Evolutionary conservation across 2,329 filamentous ascomycete genomes (phyloP).

Genomic region (Apiospora kogelbergensis): DNA sequence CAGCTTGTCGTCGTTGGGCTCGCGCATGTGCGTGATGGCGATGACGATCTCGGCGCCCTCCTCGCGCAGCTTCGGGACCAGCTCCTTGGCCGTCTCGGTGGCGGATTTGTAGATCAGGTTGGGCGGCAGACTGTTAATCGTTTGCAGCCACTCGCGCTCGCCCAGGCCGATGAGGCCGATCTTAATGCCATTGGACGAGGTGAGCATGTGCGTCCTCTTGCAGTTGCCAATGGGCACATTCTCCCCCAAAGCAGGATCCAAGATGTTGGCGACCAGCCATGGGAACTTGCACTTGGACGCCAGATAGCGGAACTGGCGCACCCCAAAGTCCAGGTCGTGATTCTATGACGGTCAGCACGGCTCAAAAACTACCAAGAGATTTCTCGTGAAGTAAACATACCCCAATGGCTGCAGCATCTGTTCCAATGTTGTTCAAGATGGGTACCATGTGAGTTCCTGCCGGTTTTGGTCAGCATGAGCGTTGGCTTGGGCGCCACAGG

Average conservation of each 20-base stretch:
- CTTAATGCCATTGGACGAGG: constrained; percentile 79
- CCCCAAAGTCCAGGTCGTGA: constrained; percentile 90
- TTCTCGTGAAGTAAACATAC: constrained; percentile 55
- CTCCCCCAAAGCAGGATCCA: constrained; percentile 79
- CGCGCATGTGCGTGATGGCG: constrained; percentile 80
- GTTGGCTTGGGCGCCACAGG: not conserved
- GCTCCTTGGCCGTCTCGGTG: constrained; percentile 69
- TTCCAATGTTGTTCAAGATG: constrained; percentile 74
- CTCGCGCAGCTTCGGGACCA: constrained; percentile 70
- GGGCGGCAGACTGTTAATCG: constrained; percentile 83
- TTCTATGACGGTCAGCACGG: constrained; percentile 51
- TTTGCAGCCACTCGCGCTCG: constrained; percentile 86
- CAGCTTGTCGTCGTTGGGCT: constrained; percentile 87
- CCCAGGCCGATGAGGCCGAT: constrained; percentile 83
- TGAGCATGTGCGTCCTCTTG: constrained; percentile 73
- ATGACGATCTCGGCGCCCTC: constrained; percentile 82
- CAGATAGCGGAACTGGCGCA: constrained; percentile 74
- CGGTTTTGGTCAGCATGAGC: not conserved
- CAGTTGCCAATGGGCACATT: constrained; percentile 74
- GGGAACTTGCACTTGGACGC: constrained; percentile 77
- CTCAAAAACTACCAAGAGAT: not conserved
- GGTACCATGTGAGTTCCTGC: constrained; percentile 82
- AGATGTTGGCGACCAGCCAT: constrained; percentile 86
- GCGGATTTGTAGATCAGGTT: constrained; percentile 81
- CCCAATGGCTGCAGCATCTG: constrained; percentile 78